Evolutionary conservation across 441 rosid genomes (phyloP).

Genomic region (Brassica hybrid): DNA sequence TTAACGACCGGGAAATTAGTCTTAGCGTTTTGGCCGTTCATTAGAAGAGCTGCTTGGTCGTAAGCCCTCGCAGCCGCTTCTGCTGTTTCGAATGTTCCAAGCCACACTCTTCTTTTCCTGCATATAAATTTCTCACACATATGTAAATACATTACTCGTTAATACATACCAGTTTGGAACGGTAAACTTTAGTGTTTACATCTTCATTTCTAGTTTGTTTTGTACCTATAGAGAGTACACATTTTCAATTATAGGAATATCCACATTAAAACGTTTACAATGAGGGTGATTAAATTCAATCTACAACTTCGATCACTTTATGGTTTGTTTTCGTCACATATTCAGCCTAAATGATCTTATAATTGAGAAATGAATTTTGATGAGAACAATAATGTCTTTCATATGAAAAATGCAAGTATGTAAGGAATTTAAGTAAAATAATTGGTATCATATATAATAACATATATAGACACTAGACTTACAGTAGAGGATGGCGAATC

Average conservation of each 20-base stretch:
- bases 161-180: not conserved
- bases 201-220: not conserved
- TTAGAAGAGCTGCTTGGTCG: conserved; percentile 74
- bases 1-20: conserved; percentile 65
- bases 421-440: too few species aligned
- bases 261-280: not conserved
- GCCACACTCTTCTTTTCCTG: conserved; percentile 90
- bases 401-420: conserved; percentile 8
- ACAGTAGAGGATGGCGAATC: conserved; percentile 88
- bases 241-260: not conserved
- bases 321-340: not conserved
- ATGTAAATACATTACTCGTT: not conserved
- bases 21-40: conserved; percentile 83
- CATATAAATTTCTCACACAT: not conserved
- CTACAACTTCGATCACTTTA: not conserved
- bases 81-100: conserved; percentile 83
- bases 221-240: not conserved
- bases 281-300: not conserved
- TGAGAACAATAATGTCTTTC: not conserved
- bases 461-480: conserved; percentile 26
- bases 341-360: not conserved
- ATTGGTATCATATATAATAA: not conserved
- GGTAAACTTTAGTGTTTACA: not conserved
- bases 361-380: not conserved
- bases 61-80: conserved; percentile 84